Evolutionary conservation across 164 flowering plant genomes (phyloP).

Genomic region (Umbellularia californica): DNA sequence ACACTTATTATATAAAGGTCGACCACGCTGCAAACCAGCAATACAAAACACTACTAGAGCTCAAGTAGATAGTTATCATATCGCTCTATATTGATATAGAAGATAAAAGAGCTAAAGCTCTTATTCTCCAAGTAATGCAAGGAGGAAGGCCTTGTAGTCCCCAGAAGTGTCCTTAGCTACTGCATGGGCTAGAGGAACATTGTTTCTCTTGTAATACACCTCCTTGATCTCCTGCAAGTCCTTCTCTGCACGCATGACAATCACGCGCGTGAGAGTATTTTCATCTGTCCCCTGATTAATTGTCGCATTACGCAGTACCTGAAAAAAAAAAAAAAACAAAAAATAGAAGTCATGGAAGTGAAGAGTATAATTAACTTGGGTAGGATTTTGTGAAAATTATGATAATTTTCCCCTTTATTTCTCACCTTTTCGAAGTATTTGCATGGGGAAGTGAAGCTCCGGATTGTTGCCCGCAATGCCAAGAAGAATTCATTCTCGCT

Average conservation of each 20-base stretch:
- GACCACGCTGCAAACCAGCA: too few species aligned
- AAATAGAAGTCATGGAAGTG: neutral
- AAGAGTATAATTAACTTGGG: neutral
- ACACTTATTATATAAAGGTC: too few species aligned
- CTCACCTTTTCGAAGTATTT: conserved; percentile 63
- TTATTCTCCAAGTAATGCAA: conserved; percentile 52
- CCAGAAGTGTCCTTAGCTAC: conserved; percentile 71
- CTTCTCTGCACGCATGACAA: conserved; percentile 69
- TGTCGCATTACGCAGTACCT: conserved; percentile 48
- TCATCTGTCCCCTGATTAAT: conserved; percentile 62
- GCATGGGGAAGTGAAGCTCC: conserved; percentile 48
- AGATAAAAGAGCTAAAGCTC: conserved; percentile 1
- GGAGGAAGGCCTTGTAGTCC: conserved; percentile 69
- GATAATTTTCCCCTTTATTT: neutral
- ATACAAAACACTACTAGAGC: too few species aligned
- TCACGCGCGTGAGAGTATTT: conserved; percentile 62
- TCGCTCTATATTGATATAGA: too few species aligned
- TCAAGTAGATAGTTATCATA: too few species aligned
- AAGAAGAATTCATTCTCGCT: conserved; percentile 29
- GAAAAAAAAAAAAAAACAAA: neutral
- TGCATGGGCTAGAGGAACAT: conserved; percentile 48
- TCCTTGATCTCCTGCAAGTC: conserved; percentile 71
- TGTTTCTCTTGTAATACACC: conserved; percentile 63
- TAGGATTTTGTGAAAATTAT: neutral
- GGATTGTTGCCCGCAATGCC: conserved; percentile 43